phyloP scores from a whole-genome alignment of 352 stramenopile genomes.

The Phytophthora ramorum region DNA sequence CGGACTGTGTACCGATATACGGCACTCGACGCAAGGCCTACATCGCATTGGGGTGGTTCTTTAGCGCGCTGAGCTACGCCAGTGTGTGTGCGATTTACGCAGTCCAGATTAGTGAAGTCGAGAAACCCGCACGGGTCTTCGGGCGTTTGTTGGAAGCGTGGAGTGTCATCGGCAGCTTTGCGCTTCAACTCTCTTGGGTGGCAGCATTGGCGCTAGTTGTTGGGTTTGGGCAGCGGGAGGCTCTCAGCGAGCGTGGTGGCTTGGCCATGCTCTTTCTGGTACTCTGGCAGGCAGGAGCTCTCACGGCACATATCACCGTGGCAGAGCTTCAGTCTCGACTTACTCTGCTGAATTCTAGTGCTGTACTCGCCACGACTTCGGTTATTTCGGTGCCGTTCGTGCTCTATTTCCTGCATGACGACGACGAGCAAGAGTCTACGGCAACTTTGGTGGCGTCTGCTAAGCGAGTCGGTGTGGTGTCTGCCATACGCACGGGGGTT shows the following conservation, averaged over 20 bases:
- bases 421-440: conserved; percentile 25
- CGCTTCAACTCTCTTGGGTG: conserved; percentile 52
- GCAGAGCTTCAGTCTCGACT: conserved; percentile 35
- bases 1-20: conserved; percentile 82
- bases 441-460: conserved; percentile 24
- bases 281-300: conserved; percentile 45
- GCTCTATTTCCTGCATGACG: conserved; percentile 48
- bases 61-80: conserved; percentile 29
- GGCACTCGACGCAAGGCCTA: conserved; percentile 89
- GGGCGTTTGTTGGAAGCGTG: conserved; percentile 40
- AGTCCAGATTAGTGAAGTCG: conserved; percentile 3
- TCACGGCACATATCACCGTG: conserved; percentile 34
- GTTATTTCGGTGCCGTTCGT: conserved; percentile 40
- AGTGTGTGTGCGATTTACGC: conserved; percentile 20
- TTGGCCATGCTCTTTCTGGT: conserved; percentile 53
- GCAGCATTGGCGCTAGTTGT: conserved; percentile 51
- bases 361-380: conserved; percentile 11
- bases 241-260: conserved; percentile 49
- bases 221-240: conserved; percentile 62
- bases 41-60: conserved; percentile 78
- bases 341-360: conserved; percentile 17
- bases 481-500: conserved; percentile 31
- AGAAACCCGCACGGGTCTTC: conserved; percentile 17
- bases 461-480: conserved; percentile 28
- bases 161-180: conserved; percentile 40